Evolutionary conservation across 169 alveolate species (phyloP).

Genomic region (Eimeria acervulina): DNA sequence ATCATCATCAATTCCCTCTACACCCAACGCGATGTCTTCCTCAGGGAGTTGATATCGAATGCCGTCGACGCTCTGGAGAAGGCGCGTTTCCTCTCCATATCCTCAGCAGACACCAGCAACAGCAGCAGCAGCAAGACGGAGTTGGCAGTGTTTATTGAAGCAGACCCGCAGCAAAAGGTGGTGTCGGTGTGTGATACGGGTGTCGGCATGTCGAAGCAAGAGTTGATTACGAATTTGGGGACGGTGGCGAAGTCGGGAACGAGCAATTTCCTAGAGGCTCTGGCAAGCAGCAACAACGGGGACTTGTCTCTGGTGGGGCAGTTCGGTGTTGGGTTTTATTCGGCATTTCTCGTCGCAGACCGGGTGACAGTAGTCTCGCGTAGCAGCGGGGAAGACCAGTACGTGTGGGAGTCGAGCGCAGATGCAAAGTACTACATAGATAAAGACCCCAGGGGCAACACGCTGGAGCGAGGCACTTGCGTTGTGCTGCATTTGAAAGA

Average conservation of each 20-base stretch:
- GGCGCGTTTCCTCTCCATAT: constrained; percentile 13
- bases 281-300: constrained; percentile 94
- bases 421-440: constrained; percentile 97
- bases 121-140: constrained; percentile 24
- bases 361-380: constrained; percentile 97
- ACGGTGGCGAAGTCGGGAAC: constrained; percentile 58
- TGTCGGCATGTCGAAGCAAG: constrained; percentile 99
- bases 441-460: constrained; percentile 98
- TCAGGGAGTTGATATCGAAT: constrained; percentile 98
- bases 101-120: neutral
- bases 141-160: neutral
- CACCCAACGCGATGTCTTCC: constrained; percentile 98
- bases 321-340: constrained; percentile 99
- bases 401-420: constrained; percentile 99
- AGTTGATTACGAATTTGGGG: constrained; percentile 98
- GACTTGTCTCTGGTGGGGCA: constrained; percentile 98
- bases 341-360: constrained; percentile 99
- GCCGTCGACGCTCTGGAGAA: constrained; percentile 99
- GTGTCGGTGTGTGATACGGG: constrained; percentile 96
- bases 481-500: constrained; percentile 98
- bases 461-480: constrained; percentile 98
- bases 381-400: constrained; percentile 91
- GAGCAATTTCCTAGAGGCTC: constrained; percentile 97
- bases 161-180: neutral
- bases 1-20: constrained; percentile 99